A percentile compares a stretch with the other conserved stretches of the same genome.
These are phyloP conservation scores for Wickerhamiella pararugosa DNA, from an alignment of 1,139 yeast genomes.

Conservation along the genomic window DNA sequence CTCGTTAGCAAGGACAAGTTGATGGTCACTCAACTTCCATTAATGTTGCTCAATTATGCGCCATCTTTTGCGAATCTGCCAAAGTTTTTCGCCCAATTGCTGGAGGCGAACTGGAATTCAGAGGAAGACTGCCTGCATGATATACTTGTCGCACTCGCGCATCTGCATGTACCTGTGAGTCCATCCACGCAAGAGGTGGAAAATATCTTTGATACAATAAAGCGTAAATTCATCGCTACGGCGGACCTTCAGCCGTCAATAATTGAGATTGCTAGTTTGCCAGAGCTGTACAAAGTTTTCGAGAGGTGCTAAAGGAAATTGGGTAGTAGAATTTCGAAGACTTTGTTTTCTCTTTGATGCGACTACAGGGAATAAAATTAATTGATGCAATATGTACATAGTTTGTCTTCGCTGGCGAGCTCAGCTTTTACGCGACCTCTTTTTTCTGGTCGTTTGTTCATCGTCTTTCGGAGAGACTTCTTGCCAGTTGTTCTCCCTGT, in stretches of 20 bases:
- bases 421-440: too few relatives aligned
- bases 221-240: conserved; percentile 53
- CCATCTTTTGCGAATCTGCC: conserved; percentile 59
- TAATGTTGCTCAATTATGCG: conserved; percentile 41
- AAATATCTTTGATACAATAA: conserved; percentile 51
- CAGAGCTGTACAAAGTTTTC: conserved; percentile 80
- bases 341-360: too few relatives aligned
- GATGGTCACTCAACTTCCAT: conserved; percentile 40
- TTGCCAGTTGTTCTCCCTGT: too few relatives aligned
- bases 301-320: conserved; percentile 51
- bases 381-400: conserved; percentile 1
- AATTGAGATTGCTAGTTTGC: conserved; percentile 78
- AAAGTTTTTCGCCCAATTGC: conserved; percentile 44
- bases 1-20: conserved; percentile 17
- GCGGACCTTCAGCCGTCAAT: conserved; percentile 36
- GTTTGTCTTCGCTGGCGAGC: background rate
- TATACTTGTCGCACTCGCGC: conserved; percentile 51
- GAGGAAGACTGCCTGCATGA: conserved; percentile 57
- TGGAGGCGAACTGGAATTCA: conserved; percentile 42
- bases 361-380: too few relatives aligned
- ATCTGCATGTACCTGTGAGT: conserved; percentile 58
- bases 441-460: too few relatives aligned
- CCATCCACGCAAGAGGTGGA: conserved; percentile 33
- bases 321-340: too few relatives aligned
- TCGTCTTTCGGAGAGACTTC: too few relatives aligned